phyloP scores from a whole-genome alignment of 179 eudicot genomes.

The Silene vulgaris region DNA sequence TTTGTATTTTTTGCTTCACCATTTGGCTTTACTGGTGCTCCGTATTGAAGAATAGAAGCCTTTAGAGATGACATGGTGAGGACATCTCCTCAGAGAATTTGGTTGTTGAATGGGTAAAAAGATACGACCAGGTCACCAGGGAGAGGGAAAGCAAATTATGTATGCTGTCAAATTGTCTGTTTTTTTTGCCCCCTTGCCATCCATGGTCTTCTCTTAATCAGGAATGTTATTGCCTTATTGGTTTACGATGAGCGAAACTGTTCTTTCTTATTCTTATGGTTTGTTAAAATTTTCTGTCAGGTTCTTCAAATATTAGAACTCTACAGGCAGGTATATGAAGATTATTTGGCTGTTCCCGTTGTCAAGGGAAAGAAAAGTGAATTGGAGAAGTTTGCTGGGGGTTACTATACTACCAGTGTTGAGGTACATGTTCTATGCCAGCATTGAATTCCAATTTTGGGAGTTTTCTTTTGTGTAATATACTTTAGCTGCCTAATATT shows the following conservation, averaged over 20 bases:
- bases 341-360: conserved; percentile 93
- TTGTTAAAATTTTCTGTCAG: conserved; percentile 32
- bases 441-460: background rate
- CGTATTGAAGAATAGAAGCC: too few species aligned
- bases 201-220: too few species aligned
- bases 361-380: conserved; percentile 92
- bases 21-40: background rate
- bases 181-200: too few species aligned
- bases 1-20: background rate
- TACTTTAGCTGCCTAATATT: background rate
- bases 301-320: conserved; percentile 85
- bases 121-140: too few species aligned
- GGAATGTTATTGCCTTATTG: too few species aligned
- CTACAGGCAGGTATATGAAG: conserved; percentile 83
- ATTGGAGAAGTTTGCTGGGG: conserved; percentile 96
- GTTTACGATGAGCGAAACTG: background rate
- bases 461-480: background rate
- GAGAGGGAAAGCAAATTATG: too few species aligned
- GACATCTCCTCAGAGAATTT: too few species aligned
- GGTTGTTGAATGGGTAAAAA: too few species aligned
- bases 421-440: conserved; percentile 50
- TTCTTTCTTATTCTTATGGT: background rate
- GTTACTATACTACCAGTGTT: conserved; percentile 91
- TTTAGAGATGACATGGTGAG: too few species aligned
- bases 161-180: too few species aligned